Percentiles rank a stretch among this genome's conserved stretches.
phyloP scores from a whole-genome alignment of 345 rosid species.

The Eucalyptus regnans region DNA sequence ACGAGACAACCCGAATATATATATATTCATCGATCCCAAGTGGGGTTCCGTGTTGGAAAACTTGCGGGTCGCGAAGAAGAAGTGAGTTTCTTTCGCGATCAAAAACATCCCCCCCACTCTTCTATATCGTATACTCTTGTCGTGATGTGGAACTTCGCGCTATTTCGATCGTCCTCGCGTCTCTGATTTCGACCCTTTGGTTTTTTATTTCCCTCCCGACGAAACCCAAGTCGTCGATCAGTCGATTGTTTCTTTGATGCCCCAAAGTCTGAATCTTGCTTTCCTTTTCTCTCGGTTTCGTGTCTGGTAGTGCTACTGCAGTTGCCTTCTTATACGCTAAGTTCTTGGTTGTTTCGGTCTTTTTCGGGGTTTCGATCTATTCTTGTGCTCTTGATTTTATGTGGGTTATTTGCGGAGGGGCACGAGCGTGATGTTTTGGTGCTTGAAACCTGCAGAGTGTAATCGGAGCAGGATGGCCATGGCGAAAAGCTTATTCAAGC shows the following conservation, averaged over 20 bases:
- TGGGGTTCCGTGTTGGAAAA: neutral
- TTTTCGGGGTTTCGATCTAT: neutral
- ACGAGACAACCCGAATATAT: neutral
- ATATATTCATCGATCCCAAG: neutral
- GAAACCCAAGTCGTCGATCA: neutral
- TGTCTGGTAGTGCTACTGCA: constrained; percentile 17
- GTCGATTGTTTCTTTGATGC: neutral
- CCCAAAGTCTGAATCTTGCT: neutral
- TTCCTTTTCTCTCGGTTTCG: neutral
- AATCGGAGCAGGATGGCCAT: constrained; percentile 17
- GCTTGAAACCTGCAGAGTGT: constrained; percentile 36
- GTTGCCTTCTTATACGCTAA: neutral
- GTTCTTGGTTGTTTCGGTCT: neutral
- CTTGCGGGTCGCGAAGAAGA: neutral
- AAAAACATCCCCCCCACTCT: neutral
- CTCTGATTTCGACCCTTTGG: constrained; percentile 4
- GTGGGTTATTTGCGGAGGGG: neutral
- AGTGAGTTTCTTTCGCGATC: neutral
- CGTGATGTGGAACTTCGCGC: neutral
- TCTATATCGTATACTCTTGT: neutral
- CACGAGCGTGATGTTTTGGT: constrained; percentile 14
- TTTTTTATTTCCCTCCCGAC: neutral
- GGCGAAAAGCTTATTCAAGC: constrained; percentile 64
- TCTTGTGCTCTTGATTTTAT: neutral
- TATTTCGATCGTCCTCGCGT: neutral